Evolutionary conservation across 352 stramenopile species (phyloP), one percentile per base, ranked within the genome.

Genomic region (Globisporangium barbulae): DNA sequence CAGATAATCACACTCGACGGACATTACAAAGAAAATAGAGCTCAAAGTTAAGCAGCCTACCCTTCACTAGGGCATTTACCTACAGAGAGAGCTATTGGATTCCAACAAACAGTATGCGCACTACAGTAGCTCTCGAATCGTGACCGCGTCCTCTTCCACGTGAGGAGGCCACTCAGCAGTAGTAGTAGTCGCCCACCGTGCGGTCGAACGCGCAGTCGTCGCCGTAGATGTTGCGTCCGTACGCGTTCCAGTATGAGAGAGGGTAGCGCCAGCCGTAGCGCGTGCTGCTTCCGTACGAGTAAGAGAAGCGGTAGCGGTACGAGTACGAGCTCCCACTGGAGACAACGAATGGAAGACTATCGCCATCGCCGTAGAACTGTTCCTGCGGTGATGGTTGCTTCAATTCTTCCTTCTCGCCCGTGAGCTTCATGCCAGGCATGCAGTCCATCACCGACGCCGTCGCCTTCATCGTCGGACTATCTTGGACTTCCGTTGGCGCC

Each of bases 191-290:
- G 49, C 49, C 49, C 28, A 39, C 25, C 15, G 6, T 15, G 15
- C 25, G 49, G 28, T 25, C 49, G 28, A 55, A 55, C 2, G 15
- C 15, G 28, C 49, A 55, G 28, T 5, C 15, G 5, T 41, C 49
- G 1, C 52, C 48, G 63, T 73, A 74, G 42, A 65, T 52, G 52
- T 19, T 31, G 10, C 25, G 60, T 21, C 66, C 63, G 52, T 69
- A 74, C 42, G 52, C 35, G 58, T 72, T 66, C 71, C 71, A 75
- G 68, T 73, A 78, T 35, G 31, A n/a, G 35, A 78, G 31, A 9
- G 71, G 71, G 61, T 78, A 75, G 59, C 71, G 63, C 63, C 54
- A 64, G 7, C 63, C 63, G 25, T 59, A 64, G 53, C 33, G 62
- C 5, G 47, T 39, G n/a, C 21, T 35, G 37, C 44, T 48, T 8